phyloP scores from a whole-genome alignment of 2,329 filamentous ascomycete species.

The Paraconiothyrium brasiliense region DNA sequence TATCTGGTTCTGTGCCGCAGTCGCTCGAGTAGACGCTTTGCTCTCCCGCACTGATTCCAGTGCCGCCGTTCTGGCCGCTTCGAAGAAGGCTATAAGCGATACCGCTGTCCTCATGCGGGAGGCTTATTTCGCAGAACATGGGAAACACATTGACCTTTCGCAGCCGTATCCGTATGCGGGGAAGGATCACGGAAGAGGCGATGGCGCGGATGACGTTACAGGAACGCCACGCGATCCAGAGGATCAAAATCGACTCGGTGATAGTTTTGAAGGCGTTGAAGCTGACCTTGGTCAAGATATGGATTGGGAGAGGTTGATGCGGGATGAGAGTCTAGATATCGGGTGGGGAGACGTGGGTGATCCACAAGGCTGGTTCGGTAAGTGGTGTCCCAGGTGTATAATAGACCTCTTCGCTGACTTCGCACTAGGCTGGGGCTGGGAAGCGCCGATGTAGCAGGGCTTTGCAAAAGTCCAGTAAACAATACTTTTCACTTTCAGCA shows the following conservation, averaged over 20 bases:
- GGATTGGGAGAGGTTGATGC: constrained; percentile 21
- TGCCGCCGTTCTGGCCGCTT: constrained; percentile 29
- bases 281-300: neutral
- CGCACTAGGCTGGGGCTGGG: constrained; percentile 15
- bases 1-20: constrained; percentile 29
- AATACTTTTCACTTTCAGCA: neutral
- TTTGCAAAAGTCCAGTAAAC: neutral
- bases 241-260: neutral
- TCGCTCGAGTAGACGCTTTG: constrained; percentile 38
- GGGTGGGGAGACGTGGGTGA: constrained; percentile 19
- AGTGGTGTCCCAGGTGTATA: neutral
- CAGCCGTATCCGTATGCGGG: constrained; percentile 10
- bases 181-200: constrained; percentile 25
- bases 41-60: constrained; percentile 26
- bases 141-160: constrained; percentile 33
- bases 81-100: constrained; percentile 26
- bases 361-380: constrained; percentile 23
- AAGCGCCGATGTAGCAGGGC: neutral
- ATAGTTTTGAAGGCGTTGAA: neutral
- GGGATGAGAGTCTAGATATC: constrained; percentile 16
- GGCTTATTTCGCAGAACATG: constrained; percentile 32
- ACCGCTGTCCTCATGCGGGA: constrained; percentile 25
- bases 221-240: constrained; percentile 1
- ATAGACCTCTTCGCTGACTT: neutral
- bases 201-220: constrained; percentile 18